Evolutionary conservation across 202 grass and related monocot species (phyloP).

Genomic region (Hordeum pubiflorum): DNA sequence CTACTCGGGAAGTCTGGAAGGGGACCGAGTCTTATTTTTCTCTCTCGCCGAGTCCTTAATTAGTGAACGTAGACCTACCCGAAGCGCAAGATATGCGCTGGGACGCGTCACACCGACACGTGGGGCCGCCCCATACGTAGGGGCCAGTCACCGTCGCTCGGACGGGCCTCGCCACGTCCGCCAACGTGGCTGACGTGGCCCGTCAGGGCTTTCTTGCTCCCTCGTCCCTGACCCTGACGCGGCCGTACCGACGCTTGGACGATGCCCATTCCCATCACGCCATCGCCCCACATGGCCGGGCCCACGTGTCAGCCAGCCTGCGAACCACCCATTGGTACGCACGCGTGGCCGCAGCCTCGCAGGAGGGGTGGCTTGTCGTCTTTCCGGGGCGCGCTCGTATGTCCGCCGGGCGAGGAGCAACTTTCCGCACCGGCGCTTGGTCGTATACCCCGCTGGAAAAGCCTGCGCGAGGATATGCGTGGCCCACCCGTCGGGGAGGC

Average conservation of each 20-base stretch:
- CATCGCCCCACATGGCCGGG: not conserved
- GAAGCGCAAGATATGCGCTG: not conserved
- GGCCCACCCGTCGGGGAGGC: not conserved
- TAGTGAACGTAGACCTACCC: slow-evolving; percentile 4
- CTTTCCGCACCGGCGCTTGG: not conserved
- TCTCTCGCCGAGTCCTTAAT: slow-evolving; percentile 25
- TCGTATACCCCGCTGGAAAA: not conserved
- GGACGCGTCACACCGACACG: not conserved
- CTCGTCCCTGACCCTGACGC: slow-evolving; percentile 1
- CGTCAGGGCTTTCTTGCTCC: slow-evolving; percentile 19
- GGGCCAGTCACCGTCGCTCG: not conserved
- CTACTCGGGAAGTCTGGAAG: not conserved
- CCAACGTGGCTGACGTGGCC: not conserved
- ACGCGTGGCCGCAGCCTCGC: not conserved
- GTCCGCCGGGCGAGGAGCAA: not conserved
- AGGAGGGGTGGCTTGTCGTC: not conserved
- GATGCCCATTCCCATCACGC: not conserved
- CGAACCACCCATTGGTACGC: not conserved
- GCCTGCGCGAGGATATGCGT: not conserved
- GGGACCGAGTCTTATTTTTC: not conserved
- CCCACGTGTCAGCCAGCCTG: slow-evolving; percentile 25
- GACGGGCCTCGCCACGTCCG: not conserved
- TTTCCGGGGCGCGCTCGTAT: not conserved
- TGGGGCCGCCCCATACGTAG: not conserved
- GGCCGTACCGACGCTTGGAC: not conserved